Conservation (phyloP, 108 stramenopile species). For the Parietichytrium sp. region DNA sequence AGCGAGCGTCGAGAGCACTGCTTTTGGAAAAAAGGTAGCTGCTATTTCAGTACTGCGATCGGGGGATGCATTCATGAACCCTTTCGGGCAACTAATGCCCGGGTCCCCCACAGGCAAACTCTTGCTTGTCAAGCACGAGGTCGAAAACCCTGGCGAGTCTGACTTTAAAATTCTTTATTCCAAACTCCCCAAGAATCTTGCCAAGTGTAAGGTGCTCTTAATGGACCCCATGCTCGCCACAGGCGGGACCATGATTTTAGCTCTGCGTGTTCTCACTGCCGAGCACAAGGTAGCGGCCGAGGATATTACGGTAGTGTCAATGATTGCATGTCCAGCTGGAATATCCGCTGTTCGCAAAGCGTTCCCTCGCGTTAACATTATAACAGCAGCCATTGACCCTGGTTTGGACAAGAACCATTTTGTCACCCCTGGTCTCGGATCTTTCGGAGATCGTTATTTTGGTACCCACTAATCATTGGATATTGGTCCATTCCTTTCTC, state of each 20-base stretch:
- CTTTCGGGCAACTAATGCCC: not conserved
- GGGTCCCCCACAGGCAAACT: constrained; percentile 1
- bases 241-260: not conserved
- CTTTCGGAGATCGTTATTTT: not conserved
- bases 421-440: not conserved
- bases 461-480: not conserved
- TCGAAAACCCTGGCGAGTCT: too few relatives aligned
- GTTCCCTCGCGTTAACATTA: not conserved
- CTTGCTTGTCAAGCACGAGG: not conserved
- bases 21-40: not conserved
- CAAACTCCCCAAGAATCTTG: not conserved
- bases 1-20: not conserved
- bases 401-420: not conserved
- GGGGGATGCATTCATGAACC: not conserved
- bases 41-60: not conserved
- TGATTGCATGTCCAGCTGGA: not conserved
- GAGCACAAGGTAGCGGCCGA: not conserved
- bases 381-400: not conserved
- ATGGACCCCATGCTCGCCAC: not conserved
- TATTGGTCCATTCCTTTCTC: too few relatives aligned
- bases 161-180: not conserved
- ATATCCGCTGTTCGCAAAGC: not conserved
- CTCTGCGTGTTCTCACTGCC: not conserved
- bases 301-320: not conserved
- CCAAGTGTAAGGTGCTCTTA: not conserved